Evolutionary conservation across 805 yeast genomes (phyloP).

Genomic region (Starmerella vitae): DNA sequence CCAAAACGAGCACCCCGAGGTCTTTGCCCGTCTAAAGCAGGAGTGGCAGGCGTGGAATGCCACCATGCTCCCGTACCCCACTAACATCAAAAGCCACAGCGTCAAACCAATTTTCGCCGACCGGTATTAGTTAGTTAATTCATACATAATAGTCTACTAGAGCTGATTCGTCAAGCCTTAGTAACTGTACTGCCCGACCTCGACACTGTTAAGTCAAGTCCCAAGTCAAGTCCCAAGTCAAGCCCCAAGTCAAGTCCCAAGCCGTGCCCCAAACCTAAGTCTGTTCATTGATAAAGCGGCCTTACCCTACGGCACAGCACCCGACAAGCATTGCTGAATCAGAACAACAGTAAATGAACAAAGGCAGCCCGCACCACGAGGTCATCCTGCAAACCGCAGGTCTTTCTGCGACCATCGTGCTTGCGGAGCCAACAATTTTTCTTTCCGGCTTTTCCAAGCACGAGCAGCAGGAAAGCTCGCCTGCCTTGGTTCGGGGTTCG

Average conservation of each 20-base stretch:
- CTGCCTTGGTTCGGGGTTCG: conserved; percentile 71
- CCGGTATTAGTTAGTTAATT: conserved; percentile 1
- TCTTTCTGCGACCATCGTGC: conserved; percentile 22
- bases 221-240: no score
- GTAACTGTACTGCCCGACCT: no score
- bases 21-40: conserved; percentile 32
- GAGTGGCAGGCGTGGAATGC: conserved; percentile 35
- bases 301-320: no score
- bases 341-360: no score
- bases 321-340: no score
- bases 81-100: background rate
- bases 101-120: conserved; percentile 3
- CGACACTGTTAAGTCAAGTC: no score
- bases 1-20: conserved; percentile 28
- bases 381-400: conserved; percentile 18
- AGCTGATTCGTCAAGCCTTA: no score
- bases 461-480: conserved; percentile 55
- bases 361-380: conserved; percentile 8
- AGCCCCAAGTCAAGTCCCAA: no score
- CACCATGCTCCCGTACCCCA: conserved; percentile 14
- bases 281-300: no score
- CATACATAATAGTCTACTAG: no score
- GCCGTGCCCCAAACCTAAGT: no score
- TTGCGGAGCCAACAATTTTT: conserved; percentile 69
- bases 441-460: conserved; percentile 65